These are phyloP conservation scores for Adiantum capillusveneris DNA, from an alignment of 75 land plant genomes.

Conservation along the genomic window DNA sequence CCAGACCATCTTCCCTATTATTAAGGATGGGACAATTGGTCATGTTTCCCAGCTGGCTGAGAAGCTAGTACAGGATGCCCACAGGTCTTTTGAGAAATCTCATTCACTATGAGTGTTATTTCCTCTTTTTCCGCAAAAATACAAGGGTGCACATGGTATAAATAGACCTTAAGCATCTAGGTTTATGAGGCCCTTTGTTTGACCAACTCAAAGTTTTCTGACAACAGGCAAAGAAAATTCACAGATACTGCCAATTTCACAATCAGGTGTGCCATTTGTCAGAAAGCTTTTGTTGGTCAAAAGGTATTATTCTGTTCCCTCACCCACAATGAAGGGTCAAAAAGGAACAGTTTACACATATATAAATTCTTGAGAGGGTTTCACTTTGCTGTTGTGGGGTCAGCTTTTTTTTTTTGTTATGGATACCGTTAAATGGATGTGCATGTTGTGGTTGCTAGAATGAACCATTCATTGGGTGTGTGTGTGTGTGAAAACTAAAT, in stretches of 20 bases:
- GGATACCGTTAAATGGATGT: no score
- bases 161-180: no score
- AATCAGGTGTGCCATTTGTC: constrained; percentile 90
- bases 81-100: constrained; percentile 46
- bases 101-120: background rate
- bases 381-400: no score
- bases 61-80: constrained; percentile 67
- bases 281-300: constrained; percentile 85
- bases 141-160: constrained; percentile 5
- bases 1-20: constrained; percentile 77
- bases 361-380: no score
- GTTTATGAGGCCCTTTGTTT: constrained; percentile 1
- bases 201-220: no score
- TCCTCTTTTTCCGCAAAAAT: no score
- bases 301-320: constrained; percentile 47
- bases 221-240: constrained; percentile 61
- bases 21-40: constrained; percentile 60
- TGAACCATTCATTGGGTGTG: no score
- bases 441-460: no score
- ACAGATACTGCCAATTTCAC: constrained; percentile 96
- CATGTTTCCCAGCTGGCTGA: constrained; percentile 48
- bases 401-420: no score
- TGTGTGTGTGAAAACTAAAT: no score
- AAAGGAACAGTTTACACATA: no score
- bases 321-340: no score